Evolutionary conservation across 1,139 yeast genomes (phyloP), one percentile per base, ranked within the genome.

Genomic region (Sugiyamaella xylanicola): DNA sequence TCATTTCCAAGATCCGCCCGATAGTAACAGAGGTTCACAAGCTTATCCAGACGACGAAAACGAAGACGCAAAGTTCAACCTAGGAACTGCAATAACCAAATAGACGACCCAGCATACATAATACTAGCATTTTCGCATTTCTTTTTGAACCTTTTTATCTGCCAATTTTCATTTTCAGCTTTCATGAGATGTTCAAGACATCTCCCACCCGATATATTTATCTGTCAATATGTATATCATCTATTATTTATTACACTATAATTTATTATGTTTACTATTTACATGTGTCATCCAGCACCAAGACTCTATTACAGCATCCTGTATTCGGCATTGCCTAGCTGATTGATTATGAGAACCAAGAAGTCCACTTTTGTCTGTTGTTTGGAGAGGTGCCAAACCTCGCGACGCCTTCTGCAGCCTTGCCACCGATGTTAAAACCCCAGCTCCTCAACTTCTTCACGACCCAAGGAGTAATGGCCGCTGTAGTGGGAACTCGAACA

Each of bases 391-490:
- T 75, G 8, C 90, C 90, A 61, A 84, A 82, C 59, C 76, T 77
- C 20, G 54, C 55, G 9, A 49, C 61, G 2, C 60, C 56, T 58
- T 41, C 67, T 15, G 57, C 63, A 2, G 68, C 66, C 59, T 75
- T 74, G 54, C 74, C 78, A 3, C 93, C 93, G 56, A 90, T 80
- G 57, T 86, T 83, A 73, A 88, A 88, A 1, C 97, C 97, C 91
- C 91, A 83, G 27, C 77, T 72, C 60, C 88, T 81, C 61, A 92
- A 77, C 37, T 75, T 68, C 56, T 73, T 77, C 15, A 90, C 97
- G 1, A 90, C 79, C 3, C 83, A 71, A 1, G 99, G 99, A 0
- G 98, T 91, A 17, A 92, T 81, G 4, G 97, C 96, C 0, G 97
- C 97, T 0, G 97, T 86, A 42, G 91, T 72, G 11, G 99, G 99